Base-by-base conservation (phyloP, 345 rosid species). In the Anacardium occidentale region DNA sequence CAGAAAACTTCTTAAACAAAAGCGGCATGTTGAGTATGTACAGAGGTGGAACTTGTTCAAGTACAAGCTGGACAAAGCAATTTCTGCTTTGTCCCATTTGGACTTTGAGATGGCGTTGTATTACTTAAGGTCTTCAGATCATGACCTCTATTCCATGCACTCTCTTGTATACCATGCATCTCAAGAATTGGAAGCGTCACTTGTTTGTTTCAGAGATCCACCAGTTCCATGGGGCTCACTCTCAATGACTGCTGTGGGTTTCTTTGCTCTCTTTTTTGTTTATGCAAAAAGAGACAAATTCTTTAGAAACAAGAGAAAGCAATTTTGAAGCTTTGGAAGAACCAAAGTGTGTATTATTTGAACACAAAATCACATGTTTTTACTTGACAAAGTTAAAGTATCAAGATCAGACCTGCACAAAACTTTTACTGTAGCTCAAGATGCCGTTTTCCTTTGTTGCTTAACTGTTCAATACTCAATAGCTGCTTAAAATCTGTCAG, bases 121-220 rank as follows among this genome's bases (percentile, higher is more conserved):
- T 77, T 91, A 87, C 80, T 24, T 87, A 78, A 90, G 86, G 83
- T 93, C 98, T 53, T 87, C 93, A 3, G 91, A 92, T 61, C 90
- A 96, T 8, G 98, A 96, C 82, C 83, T 92, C 51, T 95, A 84
- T 80, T 81, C 89, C 1, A 82, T 91, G 57, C 99, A 91, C 79
- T 87, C 96, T 2, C 84, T 91, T 48, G 93, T 89, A 45, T 90
- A 89, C 79, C 87, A 77, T 26, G 94, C 99, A 21, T 81, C 95
- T 2, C 96, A 93, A 79, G 89, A 91, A 62, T 80, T 93, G 63
- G 96, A 93, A 82, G 98, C 99, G 37, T 88, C 93, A 2, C 91
- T 96, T 20, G 85, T 80, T 72, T 96, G 99, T 83, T 96, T 96
- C 80, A 82, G 86, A 89, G 99, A 96, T 69, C 97, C 99, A 13